Percentiles rank a stretch among this genome's conserved stretches.
Conservation (phyloP, 2,329 filamentous ascomycete species). For the Talaromyces sp. region DNA sequence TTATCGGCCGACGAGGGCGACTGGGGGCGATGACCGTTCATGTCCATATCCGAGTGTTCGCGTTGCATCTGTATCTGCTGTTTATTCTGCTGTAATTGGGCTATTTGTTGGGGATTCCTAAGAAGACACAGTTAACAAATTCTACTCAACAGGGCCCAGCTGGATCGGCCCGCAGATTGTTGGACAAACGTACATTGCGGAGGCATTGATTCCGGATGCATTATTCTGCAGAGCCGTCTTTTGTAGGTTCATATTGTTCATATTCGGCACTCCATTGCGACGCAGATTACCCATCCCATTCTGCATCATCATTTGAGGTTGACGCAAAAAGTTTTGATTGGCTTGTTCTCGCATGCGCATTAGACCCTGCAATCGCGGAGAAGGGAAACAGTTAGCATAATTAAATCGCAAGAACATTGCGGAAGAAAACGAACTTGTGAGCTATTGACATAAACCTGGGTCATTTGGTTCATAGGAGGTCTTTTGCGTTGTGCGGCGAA, state of each 20-base stretch:
- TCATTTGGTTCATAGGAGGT: conserved; percentile 57
- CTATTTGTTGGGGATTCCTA: conserved; percentile 66
- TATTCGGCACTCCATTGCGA: conserved; percentile 38
- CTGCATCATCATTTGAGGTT: conserved; percentile 59
- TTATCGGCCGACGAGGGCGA: conserved; percentile 84
- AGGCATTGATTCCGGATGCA: conserved; percentile 46
- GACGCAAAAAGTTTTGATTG: conserved; percentile 74
- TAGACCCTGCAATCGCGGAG: conserved; percentile 51
- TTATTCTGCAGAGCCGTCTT: conserved; percentile 78
- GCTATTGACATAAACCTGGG: conserved; percentile 33
- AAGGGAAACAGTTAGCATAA: conserved; percentile 21
- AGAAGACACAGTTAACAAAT: conserved; percentile 3
- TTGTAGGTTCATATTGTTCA: conserved; percentile 51
- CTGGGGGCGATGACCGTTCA: conserved; percentile 73
- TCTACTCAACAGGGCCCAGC: background rate
- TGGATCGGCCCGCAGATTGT: background rate
- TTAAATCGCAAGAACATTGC: background rate
- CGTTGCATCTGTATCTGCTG: conserved; percentile 69
- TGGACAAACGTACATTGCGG: conserved; percentile 37
- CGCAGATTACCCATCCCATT: conserved; percentile 64
- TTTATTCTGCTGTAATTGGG: conserved; percentile 61
- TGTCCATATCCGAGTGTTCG: conserved; percentile 83
- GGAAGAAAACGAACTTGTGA: conserved; percentile 57
- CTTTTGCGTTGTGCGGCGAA: conserved; percentile 77
- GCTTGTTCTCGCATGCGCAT: conserved; percentile 71